Evolutionary conservation across 768 basidiomycete genomes (phyloP), one percentile per base, ranked within the genome.

Genomic region (Russula ochroleuca): DNA sequence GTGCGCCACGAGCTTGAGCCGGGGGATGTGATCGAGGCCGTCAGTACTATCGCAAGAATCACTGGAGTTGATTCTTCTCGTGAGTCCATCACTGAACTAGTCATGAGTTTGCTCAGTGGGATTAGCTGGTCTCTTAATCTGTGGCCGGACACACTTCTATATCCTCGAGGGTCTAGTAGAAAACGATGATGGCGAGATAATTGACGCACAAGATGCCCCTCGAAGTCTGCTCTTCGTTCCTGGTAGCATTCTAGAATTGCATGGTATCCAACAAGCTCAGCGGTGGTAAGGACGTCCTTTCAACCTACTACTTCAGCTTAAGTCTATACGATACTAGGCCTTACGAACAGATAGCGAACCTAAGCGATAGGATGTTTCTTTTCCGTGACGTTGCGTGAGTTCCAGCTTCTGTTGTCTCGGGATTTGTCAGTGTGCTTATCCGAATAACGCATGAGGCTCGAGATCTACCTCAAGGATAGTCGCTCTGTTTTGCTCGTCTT

Each of bases 391-490:
- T 96, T 15, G 94, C 86, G 90, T 93, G 71, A 77, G 90, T 77
- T 9, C 3, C 35, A 13, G 49, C 31, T 49, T 49, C 25, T 28
- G 17, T 33, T 54, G 14, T n/a, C 47, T 38, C 10, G 2, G 21
- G 43, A 38, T 56, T 28, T 25, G 13, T 49, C 33, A 10, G 6
- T 35, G 38, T 51, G 21, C 52, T 51, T 52, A 62, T 45, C 33
- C 5, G n/a, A 53, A 15, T 37, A 17, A 19, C 4, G 19, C 31
- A 21, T 28, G 54, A 94, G 92, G 0, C 78, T 97, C 17, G 95
- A 98, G 72, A 80, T 98, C 11, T 96, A 95, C 75, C 93, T 97
- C 79, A 88, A 85, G 69, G 95, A 98, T 69, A 93, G 92, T 68
- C 85, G 92, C 8, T 94, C 92, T 17, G 77, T 97, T 50, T 78